Evolutionary conservation across 148 eudicot genomes (phyloP).

Genomic region (Suaeda aralocaspica): DNA sequence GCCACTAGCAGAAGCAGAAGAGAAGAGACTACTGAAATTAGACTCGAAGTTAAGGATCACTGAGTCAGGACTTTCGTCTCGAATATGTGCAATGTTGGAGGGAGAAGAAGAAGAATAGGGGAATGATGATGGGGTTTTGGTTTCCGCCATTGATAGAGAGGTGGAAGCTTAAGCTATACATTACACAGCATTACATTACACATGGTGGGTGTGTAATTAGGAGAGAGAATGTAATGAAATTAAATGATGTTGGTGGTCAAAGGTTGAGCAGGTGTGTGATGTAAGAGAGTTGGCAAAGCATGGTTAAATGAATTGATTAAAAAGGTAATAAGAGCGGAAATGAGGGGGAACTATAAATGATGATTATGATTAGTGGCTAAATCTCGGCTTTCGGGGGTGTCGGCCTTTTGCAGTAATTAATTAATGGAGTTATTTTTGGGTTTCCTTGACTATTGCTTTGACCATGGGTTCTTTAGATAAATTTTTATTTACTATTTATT

Average conservation of each 20-base stretch:
- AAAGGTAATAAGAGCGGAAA: neutral
- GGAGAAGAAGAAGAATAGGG: neutral
- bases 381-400: conserved; percentile 13
- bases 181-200: neutral
- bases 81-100: conserved; percentile 10
- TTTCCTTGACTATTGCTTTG: conserved; percentile 10
- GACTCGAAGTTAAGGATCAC: conserved; percentile 50
- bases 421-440: conserved; percentile 2
- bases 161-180: neutral
- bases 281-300: neutral
- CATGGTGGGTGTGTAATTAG: neutral
- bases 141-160: conserved; percentile 41
- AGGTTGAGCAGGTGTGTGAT: neutral
- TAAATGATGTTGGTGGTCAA: conserved; percentile 1
- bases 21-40: conserved; percentile 55
- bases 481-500: no score
- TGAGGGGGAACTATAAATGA: neutral
- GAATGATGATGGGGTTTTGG: conserved; percentile 7
- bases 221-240: neutral
- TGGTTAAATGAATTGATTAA: neutral
- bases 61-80: conserved; percentile 69
- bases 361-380: conserved; percentile 3
- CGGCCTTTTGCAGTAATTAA: conserved; percentile 9
- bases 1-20: conserved; percentile 67
- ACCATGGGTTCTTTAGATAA: no score